Percentiles rank a stretch among this genome's conserved stretches.
phyloP scores from a whole-genome alignment of 768 basidiomycete genomes.

The Mycena pura region DNA sequence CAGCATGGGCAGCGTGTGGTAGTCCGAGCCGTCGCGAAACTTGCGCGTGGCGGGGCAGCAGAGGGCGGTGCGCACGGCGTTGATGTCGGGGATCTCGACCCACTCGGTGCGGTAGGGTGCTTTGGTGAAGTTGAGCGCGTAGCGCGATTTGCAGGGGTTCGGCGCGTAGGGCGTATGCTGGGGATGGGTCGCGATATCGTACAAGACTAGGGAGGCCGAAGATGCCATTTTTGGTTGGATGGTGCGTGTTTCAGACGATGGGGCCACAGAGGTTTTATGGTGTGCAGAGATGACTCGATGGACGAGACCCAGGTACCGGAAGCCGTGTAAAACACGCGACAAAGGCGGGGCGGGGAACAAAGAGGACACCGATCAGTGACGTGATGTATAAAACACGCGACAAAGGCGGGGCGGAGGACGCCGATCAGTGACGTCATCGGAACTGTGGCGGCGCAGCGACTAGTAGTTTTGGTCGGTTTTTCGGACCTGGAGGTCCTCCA shows the following conservation, averaged over 20 bases:
- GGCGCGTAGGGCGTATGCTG: conserved; percentile 8
- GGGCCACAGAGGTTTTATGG: conserved; percentile 8
- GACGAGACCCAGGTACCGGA: no score
- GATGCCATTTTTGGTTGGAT: conserved; percentile 11
- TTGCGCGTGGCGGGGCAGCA: conserved; percentile 32
- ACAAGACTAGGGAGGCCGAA: conserved; percentile 5
- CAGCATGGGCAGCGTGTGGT: conserved; percentile 49
- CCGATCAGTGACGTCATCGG: no score
- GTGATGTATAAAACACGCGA: no score
- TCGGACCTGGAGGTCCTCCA: no score
- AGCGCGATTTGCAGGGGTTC: conserved; percentile 15
- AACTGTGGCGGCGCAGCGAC: no score
- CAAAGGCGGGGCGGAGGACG: no score
- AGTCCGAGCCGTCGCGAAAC: conserved; percentile 28
- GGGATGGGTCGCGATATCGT: conserved; percentile 5
- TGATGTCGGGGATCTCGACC: conserved; percentile 51
- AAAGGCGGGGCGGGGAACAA: no score
- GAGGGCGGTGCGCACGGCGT: conserved; percentile 29
- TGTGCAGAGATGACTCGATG: no score
- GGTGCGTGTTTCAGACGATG: conserved; percentile 11
- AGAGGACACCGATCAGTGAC: no score
- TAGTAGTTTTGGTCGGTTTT: no score
- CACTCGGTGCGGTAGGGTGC: conserved; percentile 44
- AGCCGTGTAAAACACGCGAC: no score
- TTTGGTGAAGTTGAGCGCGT: conserved; percentile 18